Conservation (phyloP, 257 asterid genomes). For the Oldenlandia corymbosa region DNA sequence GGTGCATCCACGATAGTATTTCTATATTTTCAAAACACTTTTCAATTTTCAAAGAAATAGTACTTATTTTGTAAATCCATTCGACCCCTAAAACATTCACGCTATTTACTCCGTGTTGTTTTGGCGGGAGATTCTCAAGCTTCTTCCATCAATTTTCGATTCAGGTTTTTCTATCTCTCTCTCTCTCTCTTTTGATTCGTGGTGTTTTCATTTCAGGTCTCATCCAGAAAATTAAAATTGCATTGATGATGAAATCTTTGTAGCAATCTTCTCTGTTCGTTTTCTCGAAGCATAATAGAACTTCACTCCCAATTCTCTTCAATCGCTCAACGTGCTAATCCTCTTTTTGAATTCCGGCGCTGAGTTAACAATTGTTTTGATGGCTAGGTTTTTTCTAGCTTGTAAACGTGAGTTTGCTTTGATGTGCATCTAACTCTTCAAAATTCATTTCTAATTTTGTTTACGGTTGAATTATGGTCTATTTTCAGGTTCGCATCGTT, state of each 20-base stretch:
- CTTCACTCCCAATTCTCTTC: background rate
- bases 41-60: no score
- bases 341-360: background rate
- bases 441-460: background rate
- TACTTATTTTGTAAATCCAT: no score
- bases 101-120: no score
- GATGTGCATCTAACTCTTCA: background rate
- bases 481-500: constrained; percentile 2
- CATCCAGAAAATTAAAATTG: background rate
- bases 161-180: background rate
- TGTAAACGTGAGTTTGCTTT: background rate
- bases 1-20: no score
- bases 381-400: background rate
- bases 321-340: background rate
- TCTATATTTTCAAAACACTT: no score
- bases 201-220: no score
- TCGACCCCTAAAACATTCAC: no score
- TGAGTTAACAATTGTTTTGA: background rate
- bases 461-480: background rate
- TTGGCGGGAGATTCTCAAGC: background rate
- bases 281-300: background rate
- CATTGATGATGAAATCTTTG: background rate
- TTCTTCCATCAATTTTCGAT: background rate
- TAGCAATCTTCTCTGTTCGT: background rate
- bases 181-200: no score